Percentiles rank a stretch among this genome's conserved stretches.
Conservation (phyloP, 805 yeast genomes). For the Saturnispora sanitii region DNA sequence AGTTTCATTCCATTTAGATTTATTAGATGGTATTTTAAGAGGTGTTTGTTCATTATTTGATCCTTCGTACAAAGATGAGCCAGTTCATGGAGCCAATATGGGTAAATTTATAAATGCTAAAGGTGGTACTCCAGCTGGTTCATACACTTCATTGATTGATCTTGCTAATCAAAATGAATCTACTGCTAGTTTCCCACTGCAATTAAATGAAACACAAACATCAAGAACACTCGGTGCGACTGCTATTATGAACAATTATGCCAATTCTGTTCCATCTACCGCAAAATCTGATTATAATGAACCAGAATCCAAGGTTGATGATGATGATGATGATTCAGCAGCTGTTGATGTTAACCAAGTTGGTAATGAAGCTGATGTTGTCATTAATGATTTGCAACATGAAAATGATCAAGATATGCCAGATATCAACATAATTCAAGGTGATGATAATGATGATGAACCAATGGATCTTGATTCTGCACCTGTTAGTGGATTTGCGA, state of each 20-base stretch:
- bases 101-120: conserved; percentile 1
- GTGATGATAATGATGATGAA: conserved; percentile 11
- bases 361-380: conserved; percentile 11
- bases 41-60: conserved; percentile 70
- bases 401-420: conserved; percentile 11
- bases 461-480: conserved; percentile 23
- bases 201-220: conserved; percentile 1
- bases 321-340: conserved; percentile 9
- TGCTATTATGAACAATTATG: conserved; percentile 6
- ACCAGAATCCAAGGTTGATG: neutral
- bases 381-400: conserved; percentile 11
- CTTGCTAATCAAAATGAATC: conserved; percentile 4
- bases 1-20: conserved; percentile 17
- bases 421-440: conserved; percentile 1
- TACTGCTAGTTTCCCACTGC: neutral
- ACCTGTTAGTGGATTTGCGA: conserved; percentile 21
- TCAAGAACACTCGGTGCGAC: conserved; percentile 1
- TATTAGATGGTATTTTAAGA: conserved; percentile 33
- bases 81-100: conserved; percentile 7
- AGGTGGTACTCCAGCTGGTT: conserved; percentile 13
- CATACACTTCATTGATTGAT: conserved; percentile 17
- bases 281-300: conserved; percentile 3
- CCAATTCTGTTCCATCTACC: neutral
- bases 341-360: conserved; percentile 14
- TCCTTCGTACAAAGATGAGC: conserved; percentile 38